Base-by-base conservation (phyloP, 257 asterid genomes). In the Capsicum rhomboideum region DNA sequence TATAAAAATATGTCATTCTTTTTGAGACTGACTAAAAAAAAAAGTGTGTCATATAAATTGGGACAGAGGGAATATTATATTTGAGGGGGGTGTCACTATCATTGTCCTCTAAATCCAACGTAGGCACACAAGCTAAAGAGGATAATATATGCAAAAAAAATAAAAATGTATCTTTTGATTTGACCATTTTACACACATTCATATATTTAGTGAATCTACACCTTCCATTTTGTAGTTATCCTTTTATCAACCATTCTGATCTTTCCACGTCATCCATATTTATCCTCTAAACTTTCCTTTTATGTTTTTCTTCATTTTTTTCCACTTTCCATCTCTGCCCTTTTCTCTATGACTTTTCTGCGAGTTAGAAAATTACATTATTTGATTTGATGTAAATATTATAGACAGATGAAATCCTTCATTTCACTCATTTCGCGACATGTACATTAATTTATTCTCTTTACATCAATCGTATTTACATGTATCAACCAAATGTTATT, bases 181-280 rank as follows among this genome's bases (percentile, higher is more conserved):
- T 64, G 72, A 64, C 44, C 9, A 28, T 26, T 49, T 49, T 75
- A 4, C 16, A 16, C 44, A 75, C 37, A 74, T 26, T 44, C 26
- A 71, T 75, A 23, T 21, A 75, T 75, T 75, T 26, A 50, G 42
- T 17, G 2, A 66, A 52, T 72, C 67, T 44, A 14, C 44, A 0
- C 71, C 18, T 40, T 17, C 42, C 59, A 80, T 58, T 44, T 86
- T 58, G 89, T 66, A 31, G 89, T 93, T 93, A 94, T 94, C 98
- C 92, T 85, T n/a, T 8, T 82, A 79, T 63, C 21, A 55, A 91
- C 92, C 87, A 1, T 64, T 69, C 78, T 66, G 90, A 88, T 89
- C 79, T 23, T 31, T 50, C 91, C 94, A 92, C 89, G 87, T 90
- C 88, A 82, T 85, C 87, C 83, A 86, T 52, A 83, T 82, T 82